Evolutionary conservation across 2,329 filamentous ascomycete genomes (phyloP), one percentile per base, ranked within the genome.

Genomic region (Clonostachys sp.): DNA sequence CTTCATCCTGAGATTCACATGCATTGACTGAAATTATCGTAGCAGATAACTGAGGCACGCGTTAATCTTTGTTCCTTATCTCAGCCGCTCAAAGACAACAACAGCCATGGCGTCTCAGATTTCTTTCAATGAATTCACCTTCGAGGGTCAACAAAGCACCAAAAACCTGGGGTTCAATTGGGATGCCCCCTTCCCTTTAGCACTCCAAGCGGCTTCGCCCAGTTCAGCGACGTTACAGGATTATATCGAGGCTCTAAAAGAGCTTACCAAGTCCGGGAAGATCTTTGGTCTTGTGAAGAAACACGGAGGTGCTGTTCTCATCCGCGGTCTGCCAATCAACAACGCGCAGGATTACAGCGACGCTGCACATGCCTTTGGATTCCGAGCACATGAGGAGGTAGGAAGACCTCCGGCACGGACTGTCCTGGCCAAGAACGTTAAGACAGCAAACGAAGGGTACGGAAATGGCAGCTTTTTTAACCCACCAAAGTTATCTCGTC

Each of bases 381-480:
- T 65, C 30, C 44, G 51, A 6, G 52, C 62, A 2, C 61, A 68
- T 43, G 54, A 62, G 41, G 64, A 67, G 45, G 62, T 68, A 18
- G 63, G 61, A 9, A 51, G 64, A 13, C 63, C 61, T 13, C 61
- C 63, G 3, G 47, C 61, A 34, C 53, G 63, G 13, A 66, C 60
- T 2, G 51, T 65, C 1, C 41, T 66, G 18, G 65, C 62, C 1
- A 57, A 54, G 38, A 68, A 68, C 36, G 57, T 67, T 8, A 65
- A 66, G 48, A 67, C 64, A 0, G 64, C 64, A 1, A 67, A 66
- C 35, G 63, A 68, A 46, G 64, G 66, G 55, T 59, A 38, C 3
- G 24, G n/a, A 13, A 34, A 49, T 50, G 51, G 2, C 2, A 5
- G 24, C 24, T 2, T 14, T 12, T 3, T 33, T 9, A 35, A 41